phyloP scores from a whole-genome alignment of 257 asterid species.

The Forsythia viridissima region DNA sequence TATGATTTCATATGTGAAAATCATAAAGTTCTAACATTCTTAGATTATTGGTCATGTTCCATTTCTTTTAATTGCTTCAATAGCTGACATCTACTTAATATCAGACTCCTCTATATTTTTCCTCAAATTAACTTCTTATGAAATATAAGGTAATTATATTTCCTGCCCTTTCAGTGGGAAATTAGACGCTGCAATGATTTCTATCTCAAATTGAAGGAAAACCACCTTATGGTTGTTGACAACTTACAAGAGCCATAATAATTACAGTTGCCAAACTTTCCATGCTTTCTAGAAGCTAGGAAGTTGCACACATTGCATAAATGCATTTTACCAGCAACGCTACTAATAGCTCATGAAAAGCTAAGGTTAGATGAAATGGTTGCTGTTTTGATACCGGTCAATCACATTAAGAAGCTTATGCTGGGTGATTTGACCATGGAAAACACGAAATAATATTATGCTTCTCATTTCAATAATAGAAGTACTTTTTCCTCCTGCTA shows the following conservation, averaged over 20 bases:
- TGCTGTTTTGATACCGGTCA: not conserved
- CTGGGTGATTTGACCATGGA: not conserved
- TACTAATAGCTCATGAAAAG: not conserved
- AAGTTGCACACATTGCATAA: no score
- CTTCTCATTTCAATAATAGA: not conserved
- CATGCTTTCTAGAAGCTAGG: not conserved
- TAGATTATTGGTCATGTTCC: not conserved
- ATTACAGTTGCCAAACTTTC: not conserved
- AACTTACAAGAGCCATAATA: not conserved
- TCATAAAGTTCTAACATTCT: no score
- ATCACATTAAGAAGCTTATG: not conserved
- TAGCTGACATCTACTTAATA: not conserved
- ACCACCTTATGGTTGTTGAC: not conserved
- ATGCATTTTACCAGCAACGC: not conserved
- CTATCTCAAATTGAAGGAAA: not conserved
- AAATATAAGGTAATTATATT: not conserved
- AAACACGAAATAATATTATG: not conserved
- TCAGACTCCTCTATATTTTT: not conserved
- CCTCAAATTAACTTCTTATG: not conserved
- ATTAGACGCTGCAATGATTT: not conserved
- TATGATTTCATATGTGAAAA: no score
- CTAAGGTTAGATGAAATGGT: not conserved
- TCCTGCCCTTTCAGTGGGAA: not conserved
- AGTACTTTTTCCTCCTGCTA: not conserved
- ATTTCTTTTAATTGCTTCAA: not conserved